Conservation (phyloP, 2,329 filamentous ascomycete species). For the Exophiala dermatitidis region DNA sequence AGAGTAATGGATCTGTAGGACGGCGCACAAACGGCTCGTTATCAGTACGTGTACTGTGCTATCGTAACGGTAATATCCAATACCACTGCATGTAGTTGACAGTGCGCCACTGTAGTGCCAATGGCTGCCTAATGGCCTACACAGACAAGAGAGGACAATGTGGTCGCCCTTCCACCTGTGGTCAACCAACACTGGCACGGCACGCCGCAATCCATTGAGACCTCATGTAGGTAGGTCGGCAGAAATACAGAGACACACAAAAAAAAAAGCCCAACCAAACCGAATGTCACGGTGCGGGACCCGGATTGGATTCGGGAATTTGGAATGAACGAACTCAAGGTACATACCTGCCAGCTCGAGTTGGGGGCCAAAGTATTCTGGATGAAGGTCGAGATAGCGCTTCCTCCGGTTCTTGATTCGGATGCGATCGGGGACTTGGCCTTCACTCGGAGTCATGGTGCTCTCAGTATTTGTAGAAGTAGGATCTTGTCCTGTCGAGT, state of each 20-base stretch:
- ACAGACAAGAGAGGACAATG: too few relatives aligned
- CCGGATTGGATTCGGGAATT: too few relatives aligned
- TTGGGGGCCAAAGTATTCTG: constrained; percentile 60
- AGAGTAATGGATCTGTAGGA: constrained; percentile 63
- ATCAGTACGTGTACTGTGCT: background rate
- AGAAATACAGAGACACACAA: too few relatives aligned
- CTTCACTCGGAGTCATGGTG: constrained; percentile 1
- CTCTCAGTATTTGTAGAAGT: constrained; percentile 1
- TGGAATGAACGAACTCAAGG: too few relatives aligned
- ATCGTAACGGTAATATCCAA: too few relatives aligned
- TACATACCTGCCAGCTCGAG: constrained; percentile 55
- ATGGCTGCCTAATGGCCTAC: background rate
- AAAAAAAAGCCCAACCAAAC: too few relatives aligned
- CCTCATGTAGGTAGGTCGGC: too few relatives aligned
- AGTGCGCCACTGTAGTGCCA: background rate
- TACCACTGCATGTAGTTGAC: too few relatives aligned
- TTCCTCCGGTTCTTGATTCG: constrained; percentile 67
- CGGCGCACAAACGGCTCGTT: constrained; percentile 8
- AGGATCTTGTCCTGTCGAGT: background rate
- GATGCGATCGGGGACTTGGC: constrained; percentile 35
- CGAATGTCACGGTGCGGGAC: too few relatives aligned
- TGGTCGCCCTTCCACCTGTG: too few relatives aligned
- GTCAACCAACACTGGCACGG: too few relatives aligned
- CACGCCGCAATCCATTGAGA: too few relatives aligned
- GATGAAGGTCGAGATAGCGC: constrained; percentile 65